phyloP scores from a whole-genome alignment of 225 moss, liverwort and hornwort species.

The Pseudisothecium myosuroides region DNA sequence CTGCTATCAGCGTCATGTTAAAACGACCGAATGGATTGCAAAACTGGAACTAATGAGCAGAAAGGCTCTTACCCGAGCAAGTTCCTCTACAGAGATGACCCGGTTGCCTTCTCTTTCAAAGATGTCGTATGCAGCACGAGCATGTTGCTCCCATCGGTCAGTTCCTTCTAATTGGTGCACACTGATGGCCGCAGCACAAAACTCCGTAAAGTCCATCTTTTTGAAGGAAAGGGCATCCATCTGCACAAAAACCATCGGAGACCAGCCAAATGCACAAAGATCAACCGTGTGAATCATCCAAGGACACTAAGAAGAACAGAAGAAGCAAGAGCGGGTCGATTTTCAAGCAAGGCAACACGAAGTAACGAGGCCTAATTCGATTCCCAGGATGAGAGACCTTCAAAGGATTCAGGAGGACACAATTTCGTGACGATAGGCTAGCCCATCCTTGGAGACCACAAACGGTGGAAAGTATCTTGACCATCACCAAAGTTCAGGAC shows the following conservation, averaged over 20 bases:
- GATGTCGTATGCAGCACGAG: slow-evolving; percentile 70
- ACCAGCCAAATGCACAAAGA: background rate
- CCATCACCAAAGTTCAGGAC: background rate
- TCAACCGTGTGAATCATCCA: background rate
- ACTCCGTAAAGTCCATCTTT: slow-evolving; percentile 81
- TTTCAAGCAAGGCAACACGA: background rate
- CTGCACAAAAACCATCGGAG: slow-evolving; percentile 9
- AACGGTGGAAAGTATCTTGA: background rate
- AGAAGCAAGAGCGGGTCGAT: background rate
- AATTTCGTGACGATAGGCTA: background rate
- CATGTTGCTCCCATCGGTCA: slow-evolving; percentile 91
- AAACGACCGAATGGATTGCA: background rate
- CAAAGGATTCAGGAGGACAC: background rate
- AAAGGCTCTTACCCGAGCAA: slow-evolving; percentile 56
- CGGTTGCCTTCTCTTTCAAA: slow-evolving; percentile 86
- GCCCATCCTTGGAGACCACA: background rate
- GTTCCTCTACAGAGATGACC: slow-evolving; percentile 70
- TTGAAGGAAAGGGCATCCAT: slow-evolving; percentile 85
- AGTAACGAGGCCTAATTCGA: background rate
- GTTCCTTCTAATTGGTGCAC: slow-evolving; percentile 93
- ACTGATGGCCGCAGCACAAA: slow-evolving; percentile 87
- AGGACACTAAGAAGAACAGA: background rate
- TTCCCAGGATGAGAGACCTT: background rate
- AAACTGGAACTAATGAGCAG: background rate
- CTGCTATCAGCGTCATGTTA: background rate